Evolutionary conservation across 306 rosid species (phyloP), one percentile per base, ranked within the genome.

Genomic region (Vicia sativa): DNA sequence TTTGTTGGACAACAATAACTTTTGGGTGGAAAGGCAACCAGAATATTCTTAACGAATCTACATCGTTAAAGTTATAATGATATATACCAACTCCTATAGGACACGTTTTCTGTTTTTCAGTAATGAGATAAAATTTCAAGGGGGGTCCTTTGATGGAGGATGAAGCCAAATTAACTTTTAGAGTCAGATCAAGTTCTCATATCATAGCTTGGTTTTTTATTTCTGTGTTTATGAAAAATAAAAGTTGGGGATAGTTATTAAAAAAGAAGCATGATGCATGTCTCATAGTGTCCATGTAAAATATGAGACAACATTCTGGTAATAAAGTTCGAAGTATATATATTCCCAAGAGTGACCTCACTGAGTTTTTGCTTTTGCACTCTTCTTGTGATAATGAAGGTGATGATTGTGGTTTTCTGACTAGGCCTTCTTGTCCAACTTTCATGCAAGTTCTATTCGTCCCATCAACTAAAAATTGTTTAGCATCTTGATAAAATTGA

Each of bases 341-440:
- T 7, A 34, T 34, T 34, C 7, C 8, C 34, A 23, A 65, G 46
- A 53, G 53, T 48, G 61, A 58, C 43, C 13, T 37, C 15, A 67
- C 62, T 77, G 57, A 59, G 35, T 31, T 31, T 31, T 31, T 31
- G 35, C 8, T 31, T 31, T 31, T 71, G 79, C 74, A 64, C 16
- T 74, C 23, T 21, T 21, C 28, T 57, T 49, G 67, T 63, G 42
- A 78, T 70, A 61, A 59, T 44, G 54, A 72, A 59, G 73, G 62
- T 3, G 72, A 62, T 3, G 72, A 65, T 74, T 55, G 46, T 68
- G 83, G 62, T 77, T 50, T 45, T 57, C 64, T 78, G 79, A 83
- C 80, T 77, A 72, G 81, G 78, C 80, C 39, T 46, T 52, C 42
- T 62, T 76, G 86, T 73, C 87, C 43, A 75, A 58, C 68, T 63